Evolutionary conservation across 1,284 basidiomycete species (phyloP).

Genomic region (Trametes hirsuta): DNA sequence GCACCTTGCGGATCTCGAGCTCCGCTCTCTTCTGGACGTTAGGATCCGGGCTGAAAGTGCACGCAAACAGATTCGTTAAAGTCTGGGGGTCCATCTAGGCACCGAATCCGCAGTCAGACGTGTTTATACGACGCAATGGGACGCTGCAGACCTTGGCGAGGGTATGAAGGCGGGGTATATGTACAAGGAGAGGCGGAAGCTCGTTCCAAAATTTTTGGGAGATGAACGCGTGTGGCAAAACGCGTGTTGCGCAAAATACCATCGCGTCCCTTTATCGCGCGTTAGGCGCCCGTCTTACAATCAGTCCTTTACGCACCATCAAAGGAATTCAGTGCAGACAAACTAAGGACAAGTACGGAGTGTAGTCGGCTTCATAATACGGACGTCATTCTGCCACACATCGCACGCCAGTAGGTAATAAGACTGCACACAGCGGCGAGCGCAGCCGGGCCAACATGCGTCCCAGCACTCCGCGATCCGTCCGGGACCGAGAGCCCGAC

Average conservation of each 20-base stretch:
- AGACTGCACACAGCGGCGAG: not conserved
- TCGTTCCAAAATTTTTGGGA: conserved; percentile 26
- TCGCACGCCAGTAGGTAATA: not conserved
- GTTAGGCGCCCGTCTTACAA: conserved; percentile 15
- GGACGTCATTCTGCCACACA: conserved; percentile 5
- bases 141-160: conserved; percentile 3
- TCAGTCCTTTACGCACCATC: conserved; percentile 4
- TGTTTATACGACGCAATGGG: too few relatives aligned
- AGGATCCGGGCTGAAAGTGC: conserved; percentile 81
- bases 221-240: conserved; percentile 24
- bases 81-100: conserved; percentile 75
- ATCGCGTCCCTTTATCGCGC: conserved; percentile 25
- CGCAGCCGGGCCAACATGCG: conserved; percentile 2
- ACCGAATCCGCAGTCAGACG: not conserved
- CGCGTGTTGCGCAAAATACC: conserved; percentile 20
- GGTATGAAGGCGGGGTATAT: conserved; percentile 23
- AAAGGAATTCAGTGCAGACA: not conserved
- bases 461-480: not conserved
- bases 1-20: conserved; percentile 81
- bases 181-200: conserved; percentile 21
- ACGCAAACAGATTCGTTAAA: conserved; percentile 76
- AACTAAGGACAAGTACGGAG: not conserved
- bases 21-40: conserved; percentile 84
- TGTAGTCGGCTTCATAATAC: conserved; percentile 3
- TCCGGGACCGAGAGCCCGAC: not conserved